Base-by-base conservation (phyloP, 2,329 filamentous ascomycete genomes). In the Fusarium bactridioides region DNA sequence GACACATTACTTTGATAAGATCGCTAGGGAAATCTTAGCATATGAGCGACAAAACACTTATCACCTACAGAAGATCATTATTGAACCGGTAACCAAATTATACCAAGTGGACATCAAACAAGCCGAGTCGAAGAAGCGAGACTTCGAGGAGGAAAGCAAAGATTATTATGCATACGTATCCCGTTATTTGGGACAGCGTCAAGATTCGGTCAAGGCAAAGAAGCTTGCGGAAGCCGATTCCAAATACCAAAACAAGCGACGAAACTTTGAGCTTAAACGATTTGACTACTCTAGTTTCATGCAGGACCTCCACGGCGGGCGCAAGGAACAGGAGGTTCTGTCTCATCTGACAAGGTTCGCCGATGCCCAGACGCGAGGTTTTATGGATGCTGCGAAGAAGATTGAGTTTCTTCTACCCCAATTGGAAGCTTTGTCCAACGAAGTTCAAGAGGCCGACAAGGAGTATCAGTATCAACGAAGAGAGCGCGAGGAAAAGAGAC, bases 261-360 rank as follows among this genome's bases (percentile, higher is more conserved):
- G 94, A 48, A 97, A 94, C 75, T 99, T 99, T 78, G 96, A 99
- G 84, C 87, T 99, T 64, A 98, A 97, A 84, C 92, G 97, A 15
- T 99, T 99, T 78, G 97, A 99, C 82, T 99, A 99, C 81, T 98
- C 95, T 7, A 97, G 94, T 19, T 99, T 98, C 79, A 97, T 99
- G 93, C 95, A 98, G 78, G 96, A 99, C 84, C 87, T 99, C n/a
- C 96, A 98, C 72, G 96, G 96, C 35, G 96, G 96, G n/a, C 92
- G 96, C 70, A 99, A 98, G 80, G 96, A 99, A 78, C 96, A 98
- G 79, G 96, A 99, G 80, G 93, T 99, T 9, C 83, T 99, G 35
- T 98, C 95, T 3, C 93, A 98, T 79, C 86, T 99, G 37, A 99
- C 96, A 4, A 95, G 92, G 79, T 99, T 95, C 80, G 97, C 97